Base-by-base conservation (phyloP, 176 grass and related monocot genomes). In the Ananas comosus region DNA sequence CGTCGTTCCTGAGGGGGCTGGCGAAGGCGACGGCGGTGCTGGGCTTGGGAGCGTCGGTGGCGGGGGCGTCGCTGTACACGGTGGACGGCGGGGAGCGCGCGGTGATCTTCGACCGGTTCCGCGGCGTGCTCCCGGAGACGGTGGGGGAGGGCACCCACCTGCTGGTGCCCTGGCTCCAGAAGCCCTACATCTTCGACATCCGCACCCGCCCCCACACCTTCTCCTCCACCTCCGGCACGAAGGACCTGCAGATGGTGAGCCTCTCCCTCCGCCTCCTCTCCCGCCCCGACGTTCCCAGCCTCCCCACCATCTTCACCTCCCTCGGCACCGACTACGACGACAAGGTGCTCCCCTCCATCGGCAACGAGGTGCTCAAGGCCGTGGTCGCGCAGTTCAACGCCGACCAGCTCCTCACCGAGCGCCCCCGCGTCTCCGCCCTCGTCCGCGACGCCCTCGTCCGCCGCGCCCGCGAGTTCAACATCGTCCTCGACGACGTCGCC, bases 221-320 rank as follows among this genome's bases (percentile, higher is more conserved):
- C 84, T 81, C 86, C 74, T 97, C 93, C 79, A 92, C 79, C 52
- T 97, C 93, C 25, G 93, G 93, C 68, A 97, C 93, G 71, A 97
- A 97, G 86, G 93, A 97, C 73, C 70, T 97, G 49, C 93, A 97
- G 89, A 97, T 97, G 93, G 93, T 97, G 11, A 97, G 80, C 70
- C 83, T 97, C 74, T 89, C 86, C 28, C 89, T 97, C 68, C 87
- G 93, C 53, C 84, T 97, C 78, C 86, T 97, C 77, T 97, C 93
- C 21, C 86, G 93, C 56, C 89, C 89, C 51, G 93, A 97, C 69
- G 86, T 97, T 42, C 13, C 72, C 4, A 49, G 85, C 74, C 84
- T 97, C 49, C 89, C 93, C 71, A 97, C 93, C 84, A 97, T 97
- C 83, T 97, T 92, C 86, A 97, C 93, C 67, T 97, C 93, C 66